A percentile compares a stretch with the other conserved stretches of the same genome.
These are phyloP conservation scores for Galerina sulciceps DNA, from an alignment of 768 basidiomycete species.

Conservation along the genomic window DNA sequence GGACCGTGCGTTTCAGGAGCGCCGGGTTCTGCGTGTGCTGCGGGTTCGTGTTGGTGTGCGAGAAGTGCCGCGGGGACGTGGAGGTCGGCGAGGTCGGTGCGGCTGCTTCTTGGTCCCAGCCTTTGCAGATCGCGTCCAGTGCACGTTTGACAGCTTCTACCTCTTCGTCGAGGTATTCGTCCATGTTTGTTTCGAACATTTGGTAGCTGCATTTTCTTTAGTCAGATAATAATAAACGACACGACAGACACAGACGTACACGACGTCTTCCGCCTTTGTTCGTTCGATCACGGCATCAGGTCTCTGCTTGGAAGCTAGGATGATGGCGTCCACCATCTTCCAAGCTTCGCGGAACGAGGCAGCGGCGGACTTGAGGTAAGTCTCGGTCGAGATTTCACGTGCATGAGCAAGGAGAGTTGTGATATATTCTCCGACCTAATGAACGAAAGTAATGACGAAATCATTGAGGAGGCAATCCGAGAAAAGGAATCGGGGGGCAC, in stretches of 20 bases:
- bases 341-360: slow-evolving; percentile 90
- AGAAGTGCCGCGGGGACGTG: slow-evolving; percentile 57
- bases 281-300: slow-evolving; percentile 44
- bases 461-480: not conserved
- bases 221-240: not conserved
- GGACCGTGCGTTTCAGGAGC: slow-evolving; percentile 87
- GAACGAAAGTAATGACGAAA: not conserved
- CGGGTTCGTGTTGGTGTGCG: slow-evolving; percentile 48
- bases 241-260: slow-evolving; percentile 54
- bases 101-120: slow-evolving; percentile 62
- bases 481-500: slow-evolving; percentile 29
- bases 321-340: slow-evolving; percentile 79
- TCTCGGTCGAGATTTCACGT: slow-evolving; percentile 69
- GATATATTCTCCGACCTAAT: slow-evolving; percentile 86
- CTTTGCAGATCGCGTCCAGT: slow-evolving; percentile 75
- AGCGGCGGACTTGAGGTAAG: slow-evolving; percentile 84
- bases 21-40: slow-evolving; percentile 71
- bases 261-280: slow-evolving; percentile 76
- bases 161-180: slow-evolving; percentile 96
- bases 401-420: slow-evolving; percentile 76
- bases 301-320: slow-evolving; percentile 55
- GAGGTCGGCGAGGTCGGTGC: not conserved
- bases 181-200: slow-evolving; percentile 98
- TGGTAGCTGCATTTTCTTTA: slow-evolving; percentile 59
- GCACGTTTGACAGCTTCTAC: slow-evolving; percentile 77